phyloP scores from a whole-genome alignment of 2,329 filamentous ascomycete species.

The Neopestalotiopsis sp. region DNA sequence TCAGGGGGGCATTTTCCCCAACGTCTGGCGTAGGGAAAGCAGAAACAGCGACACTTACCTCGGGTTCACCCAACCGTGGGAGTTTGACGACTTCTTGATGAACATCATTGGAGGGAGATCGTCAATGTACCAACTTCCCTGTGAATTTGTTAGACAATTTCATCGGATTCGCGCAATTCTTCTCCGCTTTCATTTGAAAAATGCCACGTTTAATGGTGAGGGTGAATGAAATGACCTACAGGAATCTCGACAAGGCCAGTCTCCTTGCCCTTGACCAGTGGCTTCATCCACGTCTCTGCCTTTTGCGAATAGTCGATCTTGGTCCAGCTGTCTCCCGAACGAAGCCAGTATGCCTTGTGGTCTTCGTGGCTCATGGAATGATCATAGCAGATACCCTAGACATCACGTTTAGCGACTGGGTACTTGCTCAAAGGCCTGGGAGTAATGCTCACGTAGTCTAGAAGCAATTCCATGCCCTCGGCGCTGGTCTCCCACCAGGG shows the following conservation, averaged over 20 bases:
- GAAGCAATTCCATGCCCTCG: slow-evolving; percentile 69
- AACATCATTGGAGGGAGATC: slow-evolving; percentile 75
- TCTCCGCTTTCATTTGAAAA: too few relatives aligned
- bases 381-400: slow-evolving; percentile 73
- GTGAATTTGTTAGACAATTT: not conserved
- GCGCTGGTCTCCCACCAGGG: slow-evolving; percentile 63
- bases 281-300: slow-evolving; percentile 71
- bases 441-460: slow-evolving; percentile 56
- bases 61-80: slow-evolving; percentile 65
- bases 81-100: slow-evolving; percentile 69
- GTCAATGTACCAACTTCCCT: slow-evolving; percentile 67
- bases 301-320: slow-evolving; percentile 71
- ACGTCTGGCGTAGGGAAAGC: too few relatives aligned
- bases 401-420: slow-evolving; percentile 63
- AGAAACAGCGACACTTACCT: slow-evolving; percentile 13
- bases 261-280: slow-evolving; percentile 60
- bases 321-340: slow-evolving; percentile 69
- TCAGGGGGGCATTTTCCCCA: too few relatives aligned
- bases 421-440: too few relatives aligned
- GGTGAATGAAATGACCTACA: not conserved
- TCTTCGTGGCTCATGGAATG: slow-evolving; percentile 72
- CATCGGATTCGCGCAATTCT: too few relatives aligned
- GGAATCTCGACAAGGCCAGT: slow-evolving; percentile 72
- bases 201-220: too few relatives aligned
- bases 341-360: slow-evolving; percentile 67